Base-by-base conservation (phyloP, 441 rosid species). In the Adansonia rubrostipa region DNA sequence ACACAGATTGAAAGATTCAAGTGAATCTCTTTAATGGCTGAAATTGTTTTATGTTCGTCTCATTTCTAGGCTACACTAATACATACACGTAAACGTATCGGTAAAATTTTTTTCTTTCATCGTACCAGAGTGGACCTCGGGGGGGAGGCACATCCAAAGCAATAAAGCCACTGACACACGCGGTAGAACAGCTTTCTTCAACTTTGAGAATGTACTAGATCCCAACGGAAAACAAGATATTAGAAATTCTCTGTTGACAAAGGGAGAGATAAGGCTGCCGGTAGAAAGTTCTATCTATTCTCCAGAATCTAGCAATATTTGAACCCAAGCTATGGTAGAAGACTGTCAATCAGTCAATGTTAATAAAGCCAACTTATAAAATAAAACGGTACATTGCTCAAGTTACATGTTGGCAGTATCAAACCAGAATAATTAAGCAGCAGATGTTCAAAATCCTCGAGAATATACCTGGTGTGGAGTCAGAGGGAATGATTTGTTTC, bases 91-190 rank as follows among this genome's bases (percentile, higher is more conserved):
- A 5, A 20, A 60, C 20, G 36, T 36, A 36, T 36, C 42, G 36
- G 64, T 60, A 10, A 42, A 8, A 17, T 56, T 56, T 20, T 66
- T 66, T 66, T n/a, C 9, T 19, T 28, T 13, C 4, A 1, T 44
- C 87, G 11, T 86, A 88, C 94, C 92, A 90, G 36, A 87, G 86
- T 68, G 86, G 92, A 76, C 86, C 86, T 61, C 78, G 82, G 4
- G 85, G 85, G 40, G 80, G 65, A 75, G 85, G 86, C 76, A 83
- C 83, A 79, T 89, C 90, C 64, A 89, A 69, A 5, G 85, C 83
- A 17, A 83, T 79, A 74, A 89, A 90, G 61, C 91, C 90, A 40
- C 94, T 90, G 20, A 90, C 28, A 77, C 94, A 87, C 45, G 84
- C 66, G 0, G 86, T 76, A 1, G 85, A 74, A 68, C 72, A 68